Base-by-base conservation (phyloP, 495 filamentous ascomycete species). In the Cercophora sp. region DNA sequence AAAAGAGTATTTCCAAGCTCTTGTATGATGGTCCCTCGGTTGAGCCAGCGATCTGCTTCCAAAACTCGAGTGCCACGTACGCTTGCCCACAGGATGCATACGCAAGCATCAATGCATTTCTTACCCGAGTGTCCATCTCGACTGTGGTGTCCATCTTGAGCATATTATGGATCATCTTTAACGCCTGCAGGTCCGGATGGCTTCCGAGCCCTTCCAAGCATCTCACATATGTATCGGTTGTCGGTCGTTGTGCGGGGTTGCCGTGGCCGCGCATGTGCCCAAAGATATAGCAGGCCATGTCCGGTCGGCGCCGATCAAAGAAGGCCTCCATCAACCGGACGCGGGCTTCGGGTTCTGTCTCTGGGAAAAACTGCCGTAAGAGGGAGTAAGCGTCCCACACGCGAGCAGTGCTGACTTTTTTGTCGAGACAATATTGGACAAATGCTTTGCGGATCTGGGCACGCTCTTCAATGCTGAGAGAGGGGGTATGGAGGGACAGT, bases 311-410 rank as follows among this genome's bases (percentile, higher is more conserved):
- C 25, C 89, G 85, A 5, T 75, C 72, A 63, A 95, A 97, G 72
- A 97, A 94, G 27, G 77, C 72, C 15, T 82, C 74, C 90, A 98
- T 96, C 36, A 96, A 74, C 15, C 77, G 67, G 3, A 82, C 82
- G 18, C 91, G 85, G 35, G 78, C 72, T 11, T 68, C 67, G 1
- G 79, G 72, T 1, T 76, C 68, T 0, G 81, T 81, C 63, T 96
- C 92, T 8, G 86, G 81, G 73, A 96, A 96, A 56, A 87, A 80
- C 24, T 85, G 72, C 24, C 82, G 82, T 22, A 93, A 63, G 11
- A 96, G 77, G 24, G 80, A 77, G 70, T 97, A 97, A 9, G 81
- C 80, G 50, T 91, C 86, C 93, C 92, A 97, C 3, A 79, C 77
- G 53, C 77, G 70, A 3, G 81, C 77, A 4, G 75, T 83, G 49